Evolutionary conservation across 2,329 filamentous ascomycete genomes (phyloP), one percentile per base, ranked within the genome.

Genomic region (Hymenoscyphus repandus): DNA sequence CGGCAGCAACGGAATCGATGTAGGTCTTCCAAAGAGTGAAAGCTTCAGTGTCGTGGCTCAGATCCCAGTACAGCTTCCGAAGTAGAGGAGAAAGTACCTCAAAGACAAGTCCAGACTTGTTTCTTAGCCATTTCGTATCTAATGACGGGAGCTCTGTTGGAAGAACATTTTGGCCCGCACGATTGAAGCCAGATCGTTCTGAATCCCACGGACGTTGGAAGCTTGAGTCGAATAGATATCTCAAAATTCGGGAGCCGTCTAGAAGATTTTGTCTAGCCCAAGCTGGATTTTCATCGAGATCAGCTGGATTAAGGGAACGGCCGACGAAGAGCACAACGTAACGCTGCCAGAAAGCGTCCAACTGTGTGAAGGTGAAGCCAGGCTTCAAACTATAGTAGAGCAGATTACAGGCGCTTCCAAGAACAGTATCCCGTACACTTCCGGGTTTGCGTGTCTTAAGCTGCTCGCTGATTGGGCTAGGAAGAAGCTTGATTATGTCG

Each of bases 41-140:
- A 0, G 72, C 64, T 9, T 69, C 59, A 56, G 80, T 87, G 77
- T 78, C 74, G 45, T 80, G 74, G 7, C 79, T 75, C n/a, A 92
- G 64, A 13, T 80, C 79, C 47, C 77, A 71, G 45, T 89, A 83
- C 46, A 77, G 78, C 49, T 71, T 75, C 67, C 82, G 79, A 3
- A 90, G 68, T 17, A 84, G 72, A 9, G 83, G 77, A 4, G 72
- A 72, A 6, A 83, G 76, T 7, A 85, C 72, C 2, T 76, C 68
- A 32, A 96, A 78, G 4, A 96, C 76, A 39, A 75, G 76, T 1
- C 72, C 65, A 4, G 86, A 73, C 54, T 88, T 89, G 52, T 80
- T 85, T 47, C 92, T 81, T 11, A 95, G 75, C 93, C 93, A 99
- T 72, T 86, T 90, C 4, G 87, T 76, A 62, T 97, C 90, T 6